Evolutionary conservation across 2,329 filamentous ascomycete species (phyloP).

Genomic region (Bipolaris bicolor): DNA sequence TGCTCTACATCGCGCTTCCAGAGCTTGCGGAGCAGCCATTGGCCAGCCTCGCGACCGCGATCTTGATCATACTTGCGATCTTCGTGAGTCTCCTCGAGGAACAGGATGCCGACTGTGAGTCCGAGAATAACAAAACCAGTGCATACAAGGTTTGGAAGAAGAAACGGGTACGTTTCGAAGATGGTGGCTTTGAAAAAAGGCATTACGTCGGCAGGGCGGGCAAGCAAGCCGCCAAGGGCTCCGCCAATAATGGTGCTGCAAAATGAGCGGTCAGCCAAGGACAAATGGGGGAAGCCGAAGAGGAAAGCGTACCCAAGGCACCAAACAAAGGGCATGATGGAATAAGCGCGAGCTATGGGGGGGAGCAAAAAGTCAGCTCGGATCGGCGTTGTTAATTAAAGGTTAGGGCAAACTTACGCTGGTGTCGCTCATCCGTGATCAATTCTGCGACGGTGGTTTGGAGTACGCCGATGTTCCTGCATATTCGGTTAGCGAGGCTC

Average conservation of each 20-base stretch:
- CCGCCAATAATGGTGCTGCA: constrained; percentile 86
- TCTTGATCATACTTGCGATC: constrained; percentile 80
- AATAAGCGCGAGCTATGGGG: constrained; percentile 79
- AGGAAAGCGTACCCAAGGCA: constrained; percentile 73
- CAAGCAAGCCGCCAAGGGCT: constrained; percentile 86
- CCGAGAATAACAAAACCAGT: constrained; percentile 77
- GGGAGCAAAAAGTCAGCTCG: constrained; percentile 29
- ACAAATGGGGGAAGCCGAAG: constrained; percentile 13
- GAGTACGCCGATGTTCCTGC: constrained; percentile 88
- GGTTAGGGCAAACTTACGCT: constrained; percentile 65
- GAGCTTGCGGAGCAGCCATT: constrained; percentile 63
- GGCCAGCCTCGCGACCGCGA: constrained; percentile 75
- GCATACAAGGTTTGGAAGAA: constrained; percentile 91
- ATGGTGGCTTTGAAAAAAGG: constrained; percentile 80
- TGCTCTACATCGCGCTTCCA: constrained; percentile 37
- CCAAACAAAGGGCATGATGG: constrained; percentile 98
- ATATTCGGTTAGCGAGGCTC: constrained; percentile 41
- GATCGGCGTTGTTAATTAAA: constrained; percentile 10
- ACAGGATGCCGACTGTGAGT: constrained; percentile 78
- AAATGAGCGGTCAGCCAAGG: constrained; percentile 35
- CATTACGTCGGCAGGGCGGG: constrained; percentile 83
- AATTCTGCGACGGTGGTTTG: constrained; percentile 95
- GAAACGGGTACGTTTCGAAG: constrained; percentile 86
- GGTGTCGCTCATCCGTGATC: constrained; percentile 90
- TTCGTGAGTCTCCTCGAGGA: constrained; percentile 92